phyloP scores from a whole-genome alignment of 345 rosid genomes.

The Lepidium sativum region DNA sequence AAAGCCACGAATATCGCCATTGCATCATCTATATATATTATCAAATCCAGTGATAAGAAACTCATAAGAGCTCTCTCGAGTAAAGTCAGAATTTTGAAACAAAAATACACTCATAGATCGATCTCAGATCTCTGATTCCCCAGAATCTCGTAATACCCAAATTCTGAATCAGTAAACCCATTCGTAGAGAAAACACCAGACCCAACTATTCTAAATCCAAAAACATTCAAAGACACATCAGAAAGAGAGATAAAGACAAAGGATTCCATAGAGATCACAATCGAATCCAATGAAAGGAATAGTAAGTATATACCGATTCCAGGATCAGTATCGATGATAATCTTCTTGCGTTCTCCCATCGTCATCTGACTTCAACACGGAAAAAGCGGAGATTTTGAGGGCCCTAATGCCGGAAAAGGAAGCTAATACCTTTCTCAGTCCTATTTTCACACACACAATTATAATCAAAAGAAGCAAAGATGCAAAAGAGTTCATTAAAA shows the following conservation, averaged over 20 bases:
- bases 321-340: conserved; percentile 95
- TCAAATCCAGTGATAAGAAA: background rate
- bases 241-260: background rate
- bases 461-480: background rate
- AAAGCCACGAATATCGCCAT: conserved; percentile 87
- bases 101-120: background rate
- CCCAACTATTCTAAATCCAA: background rate
- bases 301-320: conserved; percentile 53
- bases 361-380: conserved; percentile 14
- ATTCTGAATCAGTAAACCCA: background rate
- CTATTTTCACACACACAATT: background rate
- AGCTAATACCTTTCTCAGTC: background rate
- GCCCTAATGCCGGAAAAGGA: background rate
- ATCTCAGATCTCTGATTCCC: conserved; percentile 5
- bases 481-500: background rate
- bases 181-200: background rate
- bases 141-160: background rate
- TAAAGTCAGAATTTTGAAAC: background rate
- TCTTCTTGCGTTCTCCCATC: conserved; percentile 50
- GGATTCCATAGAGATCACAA: background rate
- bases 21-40: conserved; percentile 67
- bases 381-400: conserved; percentile 9
- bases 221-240: background rate
- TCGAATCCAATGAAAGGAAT: background rate
- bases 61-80: background rate